Base-by-base conservation (phyloP, 1,139 yeast genomes). In the Taphrina deformans region DNA sequence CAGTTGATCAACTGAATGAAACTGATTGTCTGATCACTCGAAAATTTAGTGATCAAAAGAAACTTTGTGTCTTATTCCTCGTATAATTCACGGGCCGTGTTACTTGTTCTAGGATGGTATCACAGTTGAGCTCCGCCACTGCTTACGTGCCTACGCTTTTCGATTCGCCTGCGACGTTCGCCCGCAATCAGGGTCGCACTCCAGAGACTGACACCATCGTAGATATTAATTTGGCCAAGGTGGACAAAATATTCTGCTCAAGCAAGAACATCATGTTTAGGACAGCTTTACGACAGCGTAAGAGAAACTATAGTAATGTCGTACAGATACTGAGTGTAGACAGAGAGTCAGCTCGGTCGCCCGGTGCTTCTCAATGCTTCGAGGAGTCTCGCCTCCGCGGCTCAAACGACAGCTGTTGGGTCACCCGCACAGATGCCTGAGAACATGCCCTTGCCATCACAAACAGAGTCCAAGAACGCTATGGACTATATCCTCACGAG, bases 401-500 rank as follows among this genome's bases (percentile, higher is more conserved):
- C 63, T 10, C 55, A 51, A 27, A 55, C 61, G 29, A 59, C 63
- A 3, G 55, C 63, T 4, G 63, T 59, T 4, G 63, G 56, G 12
- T 27, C 48, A 3, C 58, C 58, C 5, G 55, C 63, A 24, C 63
- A 52, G 50, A 51, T 59, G 56, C 56, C 55, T 7, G 63, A 59
- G 38, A 59, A 59, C 31, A 48, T 59, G 63, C 87, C 87, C 7
- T 77, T 84, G 51, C 79, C 84, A 35, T 77, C 83, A 9, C 80
- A 82, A 70, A 78, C 80, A 67, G 82, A 83, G 69, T 79, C 83
- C 44, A 74, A 78, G 67, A 82, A 79, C 69, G 87, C 88, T 18
- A 78, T 88, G 69, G 96, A 89, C 77, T 89, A 89, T 73, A 93
- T 91, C 6, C 81, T 89, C 74, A 89, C 96, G n/a, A 84, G 93